Evolutionary conservation across 176 grass and related monocot genomes (phyloP).

Genomic region (Ananas comosus): DNA sequence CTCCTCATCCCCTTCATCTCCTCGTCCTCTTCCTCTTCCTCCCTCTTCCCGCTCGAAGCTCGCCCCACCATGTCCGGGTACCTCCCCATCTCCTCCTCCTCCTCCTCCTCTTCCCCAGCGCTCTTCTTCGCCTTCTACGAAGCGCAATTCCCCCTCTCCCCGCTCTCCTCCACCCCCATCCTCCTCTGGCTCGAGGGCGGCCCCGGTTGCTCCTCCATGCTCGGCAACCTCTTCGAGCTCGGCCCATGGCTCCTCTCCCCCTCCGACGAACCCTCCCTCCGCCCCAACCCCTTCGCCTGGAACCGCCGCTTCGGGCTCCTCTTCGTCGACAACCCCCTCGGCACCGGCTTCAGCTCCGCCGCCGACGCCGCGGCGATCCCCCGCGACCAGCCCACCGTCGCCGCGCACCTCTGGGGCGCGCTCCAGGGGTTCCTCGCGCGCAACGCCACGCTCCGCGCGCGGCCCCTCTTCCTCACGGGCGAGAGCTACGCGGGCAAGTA

Average conservation of each 20-base stretch:
- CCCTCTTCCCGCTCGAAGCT: constrained; percentile 29
- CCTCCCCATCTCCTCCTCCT: constrained; percentile 19
- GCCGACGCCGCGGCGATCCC: constrained; percentile 30
- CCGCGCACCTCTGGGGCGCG: constrained; percentile 34
- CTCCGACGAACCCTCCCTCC: constrained; percentile 9
- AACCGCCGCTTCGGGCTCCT: constrained; percentile 56
- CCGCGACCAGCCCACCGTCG: constrained; percentile 37
- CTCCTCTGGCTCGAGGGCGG: constrained; percentile 65
- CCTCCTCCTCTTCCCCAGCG: constrained; percentile 22
- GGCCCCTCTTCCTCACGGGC: constrained; percentile 52
- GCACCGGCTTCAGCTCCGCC: constrained; percentile 53
- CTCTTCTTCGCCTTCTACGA: constrained; percentile 71
- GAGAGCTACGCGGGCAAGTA: constrained; percentile 80
- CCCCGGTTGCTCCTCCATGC: constrained; percentile 52
- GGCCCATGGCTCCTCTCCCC: constrained; percentile 42
- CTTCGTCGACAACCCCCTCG: constrained; percentile 72
- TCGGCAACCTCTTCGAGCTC: constrained; percentile 57
- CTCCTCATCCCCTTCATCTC: neutral
- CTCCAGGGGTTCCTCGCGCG: constrained; percentile 46
- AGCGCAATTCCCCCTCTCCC: constrained; percentile 40
- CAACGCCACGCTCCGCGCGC: constrained; percentile 26
- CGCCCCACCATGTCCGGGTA: constrained; percentile 51
- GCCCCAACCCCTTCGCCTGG: constrained; percentile 36
- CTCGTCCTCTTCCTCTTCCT: neutral
- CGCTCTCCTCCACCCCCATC: constrained; percentile 26